Evolutionary conservation across 2,329 filamentous ascomycete species (phyloP).

Genomic region (Trichoderma sp.): DNA sequence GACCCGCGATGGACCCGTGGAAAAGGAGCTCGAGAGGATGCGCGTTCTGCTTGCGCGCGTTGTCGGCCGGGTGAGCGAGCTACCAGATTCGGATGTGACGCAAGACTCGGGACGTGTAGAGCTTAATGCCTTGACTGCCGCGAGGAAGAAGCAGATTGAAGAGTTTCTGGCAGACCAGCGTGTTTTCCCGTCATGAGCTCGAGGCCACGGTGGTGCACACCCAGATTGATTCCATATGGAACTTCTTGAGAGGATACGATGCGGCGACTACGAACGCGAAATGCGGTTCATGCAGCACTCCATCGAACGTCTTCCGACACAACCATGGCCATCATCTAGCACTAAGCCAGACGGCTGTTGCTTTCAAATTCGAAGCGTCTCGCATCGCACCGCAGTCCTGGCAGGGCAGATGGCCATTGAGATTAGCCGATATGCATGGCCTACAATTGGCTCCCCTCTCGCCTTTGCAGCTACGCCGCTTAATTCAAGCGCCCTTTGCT

Average conservation of each 20-base stretch:
- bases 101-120: conserved; percentile 30
- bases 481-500: background rate
- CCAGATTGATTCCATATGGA: background rate
- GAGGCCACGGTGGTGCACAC: background rate
- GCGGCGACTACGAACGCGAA: background rate
- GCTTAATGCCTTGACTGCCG: conserved; percentile 43
- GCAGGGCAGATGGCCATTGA: background rate
- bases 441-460: background rate
- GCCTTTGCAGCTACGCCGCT: background rate
- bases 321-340: background rate
- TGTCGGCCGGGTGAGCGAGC: conserved; percentile 52
- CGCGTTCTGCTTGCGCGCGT: conserved; percentile 64
- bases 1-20: conserved; percentile 65
- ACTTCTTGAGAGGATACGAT: background rate
- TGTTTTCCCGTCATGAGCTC: conserved; percentile 31
- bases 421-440: background rate
- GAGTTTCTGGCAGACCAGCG: conserved; percentile 42
- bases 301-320: background rate
- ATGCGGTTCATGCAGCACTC: no score
- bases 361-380: background rate
- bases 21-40: conserved; percentile 68
- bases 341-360: background rate
- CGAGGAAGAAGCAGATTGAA: conserved; percentile 49
- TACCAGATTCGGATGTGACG: conserved; percentile 38
- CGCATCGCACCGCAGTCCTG: background rate